Evolutionary conservation across 768 basidiomycete genomes (phyloP), one percentile per base, ranked within the genome.

Genomic region (Amanita brunnescens): DNA sequence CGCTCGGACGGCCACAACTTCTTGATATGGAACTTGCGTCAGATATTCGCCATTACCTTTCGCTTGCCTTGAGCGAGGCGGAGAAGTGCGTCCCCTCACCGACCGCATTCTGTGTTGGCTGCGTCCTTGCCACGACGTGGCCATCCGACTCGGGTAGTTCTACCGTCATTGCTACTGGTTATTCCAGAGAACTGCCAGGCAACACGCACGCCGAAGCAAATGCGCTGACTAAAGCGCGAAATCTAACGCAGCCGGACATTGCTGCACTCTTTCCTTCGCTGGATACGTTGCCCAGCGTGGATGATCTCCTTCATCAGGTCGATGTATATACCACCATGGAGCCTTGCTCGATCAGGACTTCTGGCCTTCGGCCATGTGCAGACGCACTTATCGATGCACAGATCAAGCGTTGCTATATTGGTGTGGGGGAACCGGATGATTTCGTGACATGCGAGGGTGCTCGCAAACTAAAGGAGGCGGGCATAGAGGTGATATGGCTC

Each of bases 191-290:
- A 62, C 75, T 97, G 0, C 73, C 80, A 3, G 95, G 94, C 48
- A 98, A 98, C 62, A 97, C 95, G 2, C 95, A 99, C 64, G 95
- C 94, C 9, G 95, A 99, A 70, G 91, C 92, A 20, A 95, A 95
- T 63, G 93, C 94, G 1, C 70, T 99, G 48, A 62, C 77, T 37
- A 96, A 97, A 61, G 78, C 82, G 5, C 65, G 63, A 13, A 39
- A 55, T n/a, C 69, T 83, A 34, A 69, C 79, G 2, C 42, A 60
- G 6, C 55, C 65, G 10, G 62, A 81, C 38, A 62, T 87, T 35
- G 61, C 70, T 12, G 55, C 69, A 10, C 61, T 78, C 32, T 72
- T 81, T 38, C 69, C 78, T 1, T 57, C 59, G 3, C 53, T 62
- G 8, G 54, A 58, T 5, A 53, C 65, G 0, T n/a, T 39, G 9